Percentiles rank a stretch among this genome's conserved stretches.
phyloP scores from a whole-genome alignment of 2,329 filamentous ascomycete genomes.

The Pseudohalonectria lignicola region DNA sequence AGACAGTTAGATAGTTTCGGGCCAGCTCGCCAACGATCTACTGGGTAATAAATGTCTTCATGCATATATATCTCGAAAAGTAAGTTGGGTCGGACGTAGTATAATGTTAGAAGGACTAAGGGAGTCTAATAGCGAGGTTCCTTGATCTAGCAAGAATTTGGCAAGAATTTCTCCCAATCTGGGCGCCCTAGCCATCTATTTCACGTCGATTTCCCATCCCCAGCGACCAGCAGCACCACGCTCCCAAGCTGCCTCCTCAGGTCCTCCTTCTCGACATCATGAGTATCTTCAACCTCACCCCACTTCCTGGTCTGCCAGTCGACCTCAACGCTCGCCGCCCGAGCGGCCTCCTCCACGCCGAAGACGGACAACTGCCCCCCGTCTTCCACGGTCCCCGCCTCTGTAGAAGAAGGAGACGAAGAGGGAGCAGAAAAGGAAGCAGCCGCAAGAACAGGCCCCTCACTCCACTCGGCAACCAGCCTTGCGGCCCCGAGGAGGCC shows the following conservation, averaged over 20 bases:
- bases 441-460: slow-evolving; percentile 35
- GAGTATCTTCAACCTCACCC: slow-evolving; percentile 97
- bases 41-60: too few species aligned
- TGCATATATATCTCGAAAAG: too few species aligned
- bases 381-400: slow-evolving; percentile 6
- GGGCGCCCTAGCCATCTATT: background rate
- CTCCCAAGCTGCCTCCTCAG: slow-evolving; percentile 79
- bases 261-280: slow-evolving; percentile 93
- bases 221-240: slow-evolving; percentile 69
- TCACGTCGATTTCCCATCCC: slow-evolving; percentile 14
- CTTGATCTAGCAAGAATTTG: too few species aligned
- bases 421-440: slow-evolving; percentile 28
- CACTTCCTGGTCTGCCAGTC: slow-evolving; percentile 82
- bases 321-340: slow-evolving; percentile 72
- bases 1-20: too few species aligned
- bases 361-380: slow-evolving; percentile 35
- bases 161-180: too few species aligned
- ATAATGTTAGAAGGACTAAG: too few species aligned
- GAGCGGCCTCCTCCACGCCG: slow-evolving; percentile 72
- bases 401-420: too few species aligned
- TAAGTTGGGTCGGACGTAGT: too few species aligned
- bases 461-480: slow-evolving; percentile 79
- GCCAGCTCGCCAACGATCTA: too few species aligned
- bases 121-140: too few species aligned
- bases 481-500: slow-evolving; percentile 69